Base-by-base conservation (phyloP, 2,329 filamentous ascomycete genomes). In the Clonostachys rosea region DNA sequence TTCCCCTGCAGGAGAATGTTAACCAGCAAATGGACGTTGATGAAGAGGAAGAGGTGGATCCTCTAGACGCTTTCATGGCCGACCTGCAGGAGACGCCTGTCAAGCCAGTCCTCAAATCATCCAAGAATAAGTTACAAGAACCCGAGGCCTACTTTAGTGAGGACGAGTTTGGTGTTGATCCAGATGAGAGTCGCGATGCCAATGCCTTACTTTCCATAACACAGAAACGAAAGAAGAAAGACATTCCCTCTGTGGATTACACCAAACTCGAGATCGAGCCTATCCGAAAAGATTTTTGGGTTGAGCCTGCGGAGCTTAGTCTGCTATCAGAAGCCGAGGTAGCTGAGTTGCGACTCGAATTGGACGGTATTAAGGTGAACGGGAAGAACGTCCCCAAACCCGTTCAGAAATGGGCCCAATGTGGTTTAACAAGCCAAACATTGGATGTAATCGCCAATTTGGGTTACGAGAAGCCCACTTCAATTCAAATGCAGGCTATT, bases 31-130 rank as follows among this genome's bases (percentile, higher is more conserved):
- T 84, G 79, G 75, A 83, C 30, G 68, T 81, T 49, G 81, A 83
- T 54, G 67, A 69, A 34, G 76, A 83, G 47, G 84, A 90, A 47
- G 89, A 91, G 42, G 70, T 94, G 35, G 94, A 99, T 63, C 90
- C 94, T 8, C 74, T 99, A 36, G 94, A 99, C 69, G 92, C 91
- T n/a, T 99, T 95, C 71, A 99, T 99, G 94, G 86, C 84, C 45
- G 81, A 79, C 50, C 74, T 83, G 14, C 74, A 78, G 47, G 66
- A 77, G 37, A 67, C 87, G 4, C 76, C 81, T 47, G 65, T 78
- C 51, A 70, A 66, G 46, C 65, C 64, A 44, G 57, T 62, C n/a
- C 43, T 50, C 39, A 44, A 56, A 3, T 51, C 57, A 18, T 71
- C 68, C 34, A 72, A 71, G 43, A 76, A 75, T 51, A 79, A 79